Conservation (phyloP, 257 asterid species). For the Cinchona pubescens region DNA sequence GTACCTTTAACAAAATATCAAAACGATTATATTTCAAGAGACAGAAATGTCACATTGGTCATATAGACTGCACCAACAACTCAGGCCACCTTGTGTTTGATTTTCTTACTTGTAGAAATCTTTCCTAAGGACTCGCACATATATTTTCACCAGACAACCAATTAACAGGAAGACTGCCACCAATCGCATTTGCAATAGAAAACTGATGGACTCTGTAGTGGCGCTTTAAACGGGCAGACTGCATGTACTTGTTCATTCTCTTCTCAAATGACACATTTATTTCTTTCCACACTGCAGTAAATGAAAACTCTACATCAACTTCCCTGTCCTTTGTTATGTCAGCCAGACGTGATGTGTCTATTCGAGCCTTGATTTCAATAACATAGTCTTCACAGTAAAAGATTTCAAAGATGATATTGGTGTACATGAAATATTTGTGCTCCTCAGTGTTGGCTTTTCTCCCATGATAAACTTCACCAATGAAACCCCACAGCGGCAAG, state of each 20-base stretch:
- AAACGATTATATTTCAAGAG: background rate
- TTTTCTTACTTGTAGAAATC: slow-evolving; percentile 15
- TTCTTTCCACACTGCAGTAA: slow-evolving; percentile 18
- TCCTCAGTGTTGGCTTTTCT: slow-evolving; percentile 4
- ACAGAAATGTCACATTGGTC: background rate
- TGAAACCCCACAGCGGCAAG: slow-evolving; percentile 24
- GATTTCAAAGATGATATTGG: slow-evolving; percentile 11
- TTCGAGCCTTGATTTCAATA: background rate
- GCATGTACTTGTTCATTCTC: slow-evolving; percentile 17
- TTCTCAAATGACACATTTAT: slow-evolving; percentile 12
- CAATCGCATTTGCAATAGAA: slow-evolving; percentile 17
- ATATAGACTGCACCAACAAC: background rate
- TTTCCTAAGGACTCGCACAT: slow-evolving; percentile 10
- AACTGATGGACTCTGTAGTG: slow-evolving; percentile 16
- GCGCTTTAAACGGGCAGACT: slow-evolving; percentile 4
- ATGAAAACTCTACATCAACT: slow-evolving; percentile 19
- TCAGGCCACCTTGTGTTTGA: background rate
- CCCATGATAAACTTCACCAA: slow-evolving; percentile 17
- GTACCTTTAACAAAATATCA: background rate
- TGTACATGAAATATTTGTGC: slow-evolving; percentile 13
- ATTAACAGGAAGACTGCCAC: slow-evolving; percentile 13
- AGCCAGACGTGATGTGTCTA: background rate
- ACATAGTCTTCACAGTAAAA: slow-evolving; percentile 14
- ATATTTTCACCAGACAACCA: slow-evolving; percentile 6
- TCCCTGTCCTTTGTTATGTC: slow-evolving; percentile 21